A percentile compares a stretch with the other conserved stretches of the same genome.
phyloP scores from a whole-genome alignment of 208 protist species.

The Trypanosoma platydactyli region DNA sequence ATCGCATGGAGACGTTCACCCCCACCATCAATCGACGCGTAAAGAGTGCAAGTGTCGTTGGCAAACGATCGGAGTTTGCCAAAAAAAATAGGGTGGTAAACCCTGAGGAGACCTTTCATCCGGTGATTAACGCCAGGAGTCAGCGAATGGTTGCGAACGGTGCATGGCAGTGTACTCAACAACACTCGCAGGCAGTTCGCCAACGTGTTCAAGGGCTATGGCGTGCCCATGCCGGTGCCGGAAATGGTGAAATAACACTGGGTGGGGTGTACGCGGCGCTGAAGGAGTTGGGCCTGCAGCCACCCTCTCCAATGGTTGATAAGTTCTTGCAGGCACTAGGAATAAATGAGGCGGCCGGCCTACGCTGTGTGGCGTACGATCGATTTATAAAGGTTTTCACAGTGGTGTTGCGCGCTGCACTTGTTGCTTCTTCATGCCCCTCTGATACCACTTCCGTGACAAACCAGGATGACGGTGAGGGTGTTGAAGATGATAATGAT shows the following conservation, averaged over 20 bases:
- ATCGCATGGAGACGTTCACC: conserved; percentile 27
- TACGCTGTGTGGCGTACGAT: conserved; percentile 31
- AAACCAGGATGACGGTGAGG: background rate
- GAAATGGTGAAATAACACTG: conserved; percentile 28
- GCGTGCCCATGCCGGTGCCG: conserved; percentile 21
- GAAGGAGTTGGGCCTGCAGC: conserved; percentile 17
- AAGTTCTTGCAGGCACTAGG: conserved; percentile 48
- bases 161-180: background rate
- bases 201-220: conserved; percentile 20
- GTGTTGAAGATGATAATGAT: conserved; percentile 1
- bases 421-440: conserved; percentile 24
- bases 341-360: conserved; percentile 15
- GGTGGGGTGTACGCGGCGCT: conserved; percentile 31
- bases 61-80: background rate
- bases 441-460: background rate
- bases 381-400: conserved; percentile 51
- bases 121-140: conserved; percentile 24
- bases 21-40: conserved; percentile 23
- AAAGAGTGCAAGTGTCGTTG: background rate
- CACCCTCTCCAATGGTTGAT: conserved; percentile 14
- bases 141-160: conserved; percentile 4
- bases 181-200: conserved; percentile 19
- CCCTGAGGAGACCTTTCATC: conserved; percentile 17
- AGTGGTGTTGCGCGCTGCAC: conserved; percentile 32
- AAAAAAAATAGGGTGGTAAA: background rate